These are phyloP conservation scores for Collybia sordida DNA, from an alignment of 768 basidiomycete species.

Conservation along the genomic window DNA sequence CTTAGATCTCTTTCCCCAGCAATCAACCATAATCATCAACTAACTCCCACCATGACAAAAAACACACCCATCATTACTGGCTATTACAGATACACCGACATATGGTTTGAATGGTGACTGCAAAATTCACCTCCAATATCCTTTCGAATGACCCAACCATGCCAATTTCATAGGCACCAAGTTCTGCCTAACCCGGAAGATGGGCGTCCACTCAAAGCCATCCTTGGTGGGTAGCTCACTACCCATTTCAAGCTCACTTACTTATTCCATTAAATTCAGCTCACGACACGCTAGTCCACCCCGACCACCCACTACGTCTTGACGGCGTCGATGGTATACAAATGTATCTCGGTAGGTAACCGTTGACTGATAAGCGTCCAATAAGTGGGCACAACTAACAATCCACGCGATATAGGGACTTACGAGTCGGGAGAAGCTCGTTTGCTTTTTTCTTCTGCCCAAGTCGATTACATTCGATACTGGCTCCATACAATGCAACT, in stretches of 20 bases:
- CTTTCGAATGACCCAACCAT: background rate
- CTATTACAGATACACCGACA: conserved; percentile 83
- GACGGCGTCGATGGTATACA: conserved; percentile 66
- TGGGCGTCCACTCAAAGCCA: conserved; percentile 62
- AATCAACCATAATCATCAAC: conserved; percentile 3
- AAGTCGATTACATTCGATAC: conserved; percentile 83
- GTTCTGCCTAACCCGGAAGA: conserved; percentile 60
- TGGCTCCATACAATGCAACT: conserved; percentile 77
- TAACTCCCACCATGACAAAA: conserved; percentile 19
- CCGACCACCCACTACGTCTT: conserved; percentile 69
- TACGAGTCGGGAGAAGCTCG: conserved; percentile 72
- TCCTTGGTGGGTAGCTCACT: conserved; percentile 41
- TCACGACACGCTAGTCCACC: conserved; percentile 66
- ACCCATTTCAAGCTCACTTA: background rate
- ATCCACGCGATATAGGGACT: conserved; percentile 42
- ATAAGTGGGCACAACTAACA: background rate
- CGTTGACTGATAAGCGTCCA: conserved; percentile 6
- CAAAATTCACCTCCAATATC: background rate
- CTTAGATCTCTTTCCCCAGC: background rate
- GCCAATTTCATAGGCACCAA: conserved; percentile 45
- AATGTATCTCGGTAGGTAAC: conserved; percentile 59
- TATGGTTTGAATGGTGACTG: conserved; percentile 76
- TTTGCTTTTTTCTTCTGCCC: conserved; percentile 79
- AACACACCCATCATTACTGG: conserved; percentile 55
- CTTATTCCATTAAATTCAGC: conserved; percentile 29